phyloP scores from a whole-genome alignment of 2,329 filamentous ascomycete genomes.

The Ophiostoma sp. region DNA sequence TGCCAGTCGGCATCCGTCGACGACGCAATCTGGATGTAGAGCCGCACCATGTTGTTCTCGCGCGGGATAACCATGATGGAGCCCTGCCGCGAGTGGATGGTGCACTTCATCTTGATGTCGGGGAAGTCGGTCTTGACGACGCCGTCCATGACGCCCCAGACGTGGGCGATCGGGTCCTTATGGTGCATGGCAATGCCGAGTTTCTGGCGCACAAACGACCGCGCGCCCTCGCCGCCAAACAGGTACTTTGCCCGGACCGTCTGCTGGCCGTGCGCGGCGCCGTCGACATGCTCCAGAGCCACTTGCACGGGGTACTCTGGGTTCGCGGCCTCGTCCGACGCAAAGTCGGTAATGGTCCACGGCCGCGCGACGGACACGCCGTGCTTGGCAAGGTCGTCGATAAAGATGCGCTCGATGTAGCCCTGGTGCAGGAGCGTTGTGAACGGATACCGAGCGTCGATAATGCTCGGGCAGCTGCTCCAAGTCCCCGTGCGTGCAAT shows the following conservation, averaged over 20 bases:
- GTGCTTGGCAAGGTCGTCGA: conserved; percentile 59
- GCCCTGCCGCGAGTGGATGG: conserved; percentile 67
- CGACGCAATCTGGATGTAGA: conserved; percentile 63
- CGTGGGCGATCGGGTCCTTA: conserved; percentile 63
- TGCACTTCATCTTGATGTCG: conserved; percentile 74
- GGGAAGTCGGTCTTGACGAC: conserved; percentile 69
- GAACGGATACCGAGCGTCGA: conserved; percentile 65
- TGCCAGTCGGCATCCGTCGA: conserved; percentile 52
- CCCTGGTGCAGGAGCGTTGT: conserved; percentile 68
- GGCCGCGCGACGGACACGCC: conserved; percentile 57
- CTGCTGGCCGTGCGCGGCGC: conserved; percentile 53
- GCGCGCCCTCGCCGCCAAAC: conserved; percentile 65
- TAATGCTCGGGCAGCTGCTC: conserved; percentile 84
- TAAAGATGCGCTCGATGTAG: conserved; percentile 64
- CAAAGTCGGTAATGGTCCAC: conserved; percentile 59
- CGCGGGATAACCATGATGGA: conserved; percentile 77
- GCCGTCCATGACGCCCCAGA: conserved; percentile 73
- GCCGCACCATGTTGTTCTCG: conserved; percentile 62
- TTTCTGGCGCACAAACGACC: conserved; percentile 59
- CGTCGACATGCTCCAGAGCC: conserved; percentile 69
- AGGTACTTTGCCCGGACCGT: conserved; percentile 64
- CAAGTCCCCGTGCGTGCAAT: conserved; percentile 67
- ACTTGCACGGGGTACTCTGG: conserved; percentile 70
- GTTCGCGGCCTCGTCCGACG: conserved; percentile 50
- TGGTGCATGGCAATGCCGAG: conserved; percentile 66